Evolutionary conservation across 805 yeast species (phyloP).

Genomic region (Allodekkera sacchari): DNA sequence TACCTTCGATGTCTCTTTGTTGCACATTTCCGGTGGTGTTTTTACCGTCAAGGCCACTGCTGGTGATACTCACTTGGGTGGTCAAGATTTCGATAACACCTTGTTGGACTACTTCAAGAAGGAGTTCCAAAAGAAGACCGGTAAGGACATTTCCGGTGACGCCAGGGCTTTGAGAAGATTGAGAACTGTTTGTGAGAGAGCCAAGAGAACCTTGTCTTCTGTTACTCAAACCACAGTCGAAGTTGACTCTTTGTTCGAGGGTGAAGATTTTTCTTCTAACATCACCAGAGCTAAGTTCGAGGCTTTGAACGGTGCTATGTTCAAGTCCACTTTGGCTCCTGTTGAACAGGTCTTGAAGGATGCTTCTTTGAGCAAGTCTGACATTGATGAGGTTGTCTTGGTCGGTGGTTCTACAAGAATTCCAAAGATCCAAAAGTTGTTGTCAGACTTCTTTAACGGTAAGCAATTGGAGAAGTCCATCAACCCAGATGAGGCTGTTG

Average conservation of each 20-base stretch:
- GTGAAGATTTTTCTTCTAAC: slow-evolving; percentile 90
- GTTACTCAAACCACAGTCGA: slow-evolving; percentile 94
- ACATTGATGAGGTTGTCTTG: slow-evolving; percentile 88
- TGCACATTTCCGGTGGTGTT: slow-evolving; percentile 91
- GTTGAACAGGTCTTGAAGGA: slow-evolving; percentile 94
- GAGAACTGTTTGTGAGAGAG: slow-evolving; percentile 98
- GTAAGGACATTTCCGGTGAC: slow-evolving; percentile 80
- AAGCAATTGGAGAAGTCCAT: slow-evolving; percentile 94
- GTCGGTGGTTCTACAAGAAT: slow-evolving; percentile 99
- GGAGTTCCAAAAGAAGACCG: slow-evolving; percentile 89
- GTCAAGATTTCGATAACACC: slow-evolving; percentile 98
- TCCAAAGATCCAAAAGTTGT: slow-evolving; percentile 94
- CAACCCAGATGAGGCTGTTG: slow-evolving; percentile 99
- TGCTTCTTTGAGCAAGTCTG: slow-evolving; percentile 74
- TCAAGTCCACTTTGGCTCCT: slow-evolving; percentile 90
- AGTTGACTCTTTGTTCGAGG: slow-evolving; percentile 90
- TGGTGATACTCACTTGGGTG: slow-evolving; percentile 99
- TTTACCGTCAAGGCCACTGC: slow-evolving; percentile 97
- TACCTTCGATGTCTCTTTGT: slow-evolving; percentile 93
- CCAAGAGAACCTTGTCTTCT: slow-evolving; percentile 96
- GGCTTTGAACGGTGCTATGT: slow-evolving; percentile 86
- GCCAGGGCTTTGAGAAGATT: slow-evolving; percentile 96
- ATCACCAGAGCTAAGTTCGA: slow-evolving; percentile 98
- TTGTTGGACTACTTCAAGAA: slow-evolving; percentile 85
- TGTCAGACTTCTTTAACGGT: slow-evolving; percentile 93